phyloP scores from a whole-genome alignment of 1,139 yeast species.

The Hansenula sp. region DNA sequence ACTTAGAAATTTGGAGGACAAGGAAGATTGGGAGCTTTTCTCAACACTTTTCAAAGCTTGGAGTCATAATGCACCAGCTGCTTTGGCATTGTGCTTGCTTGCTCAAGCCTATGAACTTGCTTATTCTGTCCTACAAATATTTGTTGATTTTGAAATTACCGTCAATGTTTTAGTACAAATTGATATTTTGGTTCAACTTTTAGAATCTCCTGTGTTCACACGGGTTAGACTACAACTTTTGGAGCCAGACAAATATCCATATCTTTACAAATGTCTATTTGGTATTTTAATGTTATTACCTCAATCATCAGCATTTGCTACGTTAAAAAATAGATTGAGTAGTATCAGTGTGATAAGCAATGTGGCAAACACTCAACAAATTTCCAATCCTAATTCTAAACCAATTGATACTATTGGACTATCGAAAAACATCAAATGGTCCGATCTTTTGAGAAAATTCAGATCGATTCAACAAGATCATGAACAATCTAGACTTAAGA shows the following conservation, averaged over 20 bases:
- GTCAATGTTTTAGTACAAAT: constrained; percentile 70
- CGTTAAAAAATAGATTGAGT: constrained; percentile 68
- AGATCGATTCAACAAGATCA: constrained; percentile 55
- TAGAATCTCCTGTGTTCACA: constrained; percentile 88
- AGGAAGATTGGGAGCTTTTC: constrained; percentile 70
- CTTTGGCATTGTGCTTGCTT: constrained; percentile 76
- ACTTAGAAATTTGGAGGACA: constrained; percentile 41
- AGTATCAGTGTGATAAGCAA: constrained; percentile 26
- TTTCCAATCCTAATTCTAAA: neutral
- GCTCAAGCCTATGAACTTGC: constrained; percentile 92
- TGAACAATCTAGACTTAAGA: constrained; percentile 27
- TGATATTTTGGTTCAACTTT: constrained; percentile 73
- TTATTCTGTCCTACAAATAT: constrained; percentile 67
- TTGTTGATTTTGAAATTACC: constrained; percentile 72
- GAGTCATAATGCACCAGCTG: constrained; percentile 91
- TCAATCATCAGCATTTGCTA: constrained; percentile 87
- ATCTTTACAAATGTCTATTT: constrained; percentile 79
- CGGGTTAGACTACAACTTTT: constrained; percentile 80
- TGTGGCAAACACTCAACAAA: constrained; percentile 6
- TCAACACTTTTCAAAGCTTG: constrained; percentile 80
- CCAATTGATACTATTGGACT: neutral
- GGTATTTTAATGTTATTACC: constrained; percentile 94
- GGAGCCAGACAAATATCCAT: constrained; percentile 83
- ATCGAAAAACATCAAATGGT: constrained; percentile 5
- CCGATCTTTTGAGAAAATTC: constrained; percentile 60